Evolutionary conservation across 1,284 basidiomycete species (phyloP).

Genomic region (Ganoderma lucidum): DNA sequence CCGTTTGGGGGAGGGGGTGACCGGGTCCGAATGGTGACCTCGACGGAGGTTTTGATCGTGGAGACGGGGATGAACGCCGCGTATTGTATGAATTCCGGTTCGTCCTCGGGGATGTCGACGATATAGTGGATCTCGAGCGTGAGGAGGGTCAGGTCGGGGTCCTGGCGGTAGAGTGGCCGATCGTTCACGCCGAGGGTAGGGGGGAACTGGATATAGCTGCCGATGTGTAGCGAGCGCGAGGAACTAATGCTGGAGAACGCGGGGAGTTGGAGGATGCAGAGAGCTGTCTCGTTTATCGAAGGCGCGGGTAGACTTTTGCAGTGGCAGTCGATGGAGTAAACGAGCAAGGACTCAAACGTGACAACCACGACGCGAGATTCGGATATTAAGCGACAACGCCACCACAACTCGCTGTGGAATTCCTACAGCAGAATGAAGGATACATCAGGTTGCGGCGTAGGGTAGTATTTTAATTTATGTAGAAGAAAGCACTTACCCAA

Average conservation of each 20-base stretch:
- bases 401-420: not conserved
- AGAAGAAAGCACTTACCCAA: not conserved
- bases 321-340: not conserved
- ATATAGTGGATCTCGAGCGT: not conserved
- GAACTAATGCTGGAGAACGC: not conserved
- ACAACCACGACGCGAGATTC: not conserved
- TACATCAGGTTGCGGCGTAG: no score
- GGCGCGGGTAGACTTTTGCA: not conserved
- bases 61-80: not conserved
- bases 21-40: not conserved
- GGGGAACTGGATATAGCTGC: not conserved
- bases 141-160: not conserved
- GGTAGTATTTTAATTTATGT: not conserved
- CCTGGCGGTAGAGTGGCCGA: not conserved
- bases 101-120: not conserved
- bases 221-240: not conserved
- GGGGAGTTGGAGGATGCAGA: not conserved
- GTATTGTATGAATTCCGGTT: not conserved
- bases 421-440: constrained; percentile 8
- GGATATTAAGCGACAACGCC: not conserved
- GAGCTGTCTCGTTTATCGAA: not conserved
- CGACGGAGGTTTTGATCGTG: not conserved
- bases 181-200: not conserved
- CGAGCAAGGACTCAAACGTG: not conserved
- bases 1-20: not conserved